Base-by-base conservation (phyloP, 768 basidiomycete genomes). In the Lactarius evosmus region DNA sequence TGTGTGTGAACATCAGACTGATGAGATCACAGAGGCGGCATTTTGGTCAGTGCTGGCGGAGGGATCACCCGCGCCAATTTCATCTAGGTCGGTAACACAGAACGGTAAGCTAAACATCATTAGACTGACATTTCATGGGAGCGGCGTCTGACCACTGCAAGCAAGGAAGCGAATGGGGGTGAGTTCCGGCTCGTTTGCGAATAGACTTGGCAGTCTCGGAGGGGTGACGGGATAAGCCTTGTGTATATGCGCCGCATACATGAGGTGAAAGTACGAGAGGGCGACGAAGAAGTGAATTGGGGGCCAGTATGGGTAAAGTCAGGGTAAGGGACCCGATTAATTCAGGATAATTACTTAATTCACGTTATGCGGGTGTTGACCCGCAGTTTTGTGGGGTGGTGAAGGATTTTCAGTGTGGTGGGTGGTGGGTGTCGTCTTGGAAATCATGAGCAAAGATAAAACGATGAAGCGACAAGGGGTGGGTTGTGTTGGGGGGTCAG, bases 21-120 rank as follows among this genome's bases (percentile, higher is more conserved):
- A 54, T 61, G 60, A 61, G 51, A 52, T 60, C 60, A 60, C 30
- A 8, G n/a, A 44, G n/a, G 11, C 53, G 33, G 30, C 11, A 41
- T 36, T 36, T 36, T 51, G 17, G 17, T 11, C 22, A 4, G 4
- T 27, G 38, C 25, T 36, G 27, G 55, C 55, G 14, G 38, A 27
- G 8, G 33, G 44, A 60, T 60, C 29, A 38, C 29, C 25, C 44
- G 58, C 19, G 22, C n/a, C 22, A n/a, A 22, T 46, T 46, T 11
- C 22, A 22, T 44, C 44, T 11, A 5, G 22, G 11, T 9, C 1
- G 22, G 40, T 41, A 46, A 4, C 5, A 14, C 38, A 22, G 22
- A 22, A 12, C 44, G 19, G 44, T 14, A 46, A 22, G 22, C 7
- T 7, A 44, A 41, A 12, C 44, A 44, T 44, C n/a, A 22, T 44